A percentile compares a stretch with the other conserved stretches of the same genome.
phyloP scores from a whole-genome alignment of 2,329 filamentous ascomycete genomes.

The Aspergillus sergii region DNA sequence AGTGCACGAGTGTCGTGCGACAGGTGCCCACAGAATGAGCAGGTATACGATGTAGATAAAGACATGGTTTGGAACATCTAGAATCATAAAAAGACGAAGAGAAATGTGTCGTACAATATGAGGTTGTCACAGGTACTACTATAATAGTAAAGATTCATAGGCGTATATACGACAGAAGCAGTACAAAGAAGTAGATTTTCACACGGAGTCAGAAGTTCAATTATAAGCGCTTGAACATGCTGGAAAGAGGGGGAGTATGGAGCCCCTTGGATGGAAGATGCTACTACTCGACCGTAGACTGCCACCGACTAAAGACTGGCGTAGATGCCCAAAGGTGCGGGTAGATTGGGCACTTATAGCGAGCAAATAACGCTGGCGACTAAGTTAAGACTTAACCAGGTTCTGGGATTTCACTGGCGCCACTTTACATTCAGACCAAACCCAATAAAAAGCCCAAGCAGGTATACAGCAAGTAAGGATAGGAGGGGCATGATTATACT shows the following conservation, averaged over 20 bases:
- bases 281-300: background rate
- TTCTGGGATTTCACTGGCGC: background rate
- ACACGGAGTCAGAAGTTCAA: background rate
- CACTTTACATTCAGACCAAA: background rate
- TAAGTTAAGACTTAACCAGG: background rate
- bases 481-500: background rate
- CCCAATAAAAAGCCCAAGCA: background rate
- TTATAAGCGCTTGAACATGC: background rate
- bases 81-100: background rate
- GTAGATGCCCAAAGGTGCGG: slow-evolving; percentile 6
- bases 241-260: too few relatives aligned
- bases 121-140: background rate
- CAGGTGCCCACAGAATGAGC: slow-evolving; percentile 41
- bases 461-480: background rate
- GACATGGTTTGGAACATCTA: slow-evolving; percentile 31
- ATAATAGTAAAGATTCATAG: background rate
- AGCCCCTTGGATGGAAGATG: background rate
- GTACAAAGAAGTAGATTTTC: background rate
- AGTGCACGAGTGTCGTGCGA: slow-evolving; percentile 40
- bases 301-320: background rate
- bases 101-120: background rate
- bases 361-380: background rate
- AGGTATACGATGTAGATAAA: slow-evolving; percentile 41
- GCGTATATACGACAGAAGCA: background rate
- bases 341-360: slow-evolving; percentile 4